Conservation (phyloP, 352 stramenopile species). For the Globisporangium okanoganense region DNA sequence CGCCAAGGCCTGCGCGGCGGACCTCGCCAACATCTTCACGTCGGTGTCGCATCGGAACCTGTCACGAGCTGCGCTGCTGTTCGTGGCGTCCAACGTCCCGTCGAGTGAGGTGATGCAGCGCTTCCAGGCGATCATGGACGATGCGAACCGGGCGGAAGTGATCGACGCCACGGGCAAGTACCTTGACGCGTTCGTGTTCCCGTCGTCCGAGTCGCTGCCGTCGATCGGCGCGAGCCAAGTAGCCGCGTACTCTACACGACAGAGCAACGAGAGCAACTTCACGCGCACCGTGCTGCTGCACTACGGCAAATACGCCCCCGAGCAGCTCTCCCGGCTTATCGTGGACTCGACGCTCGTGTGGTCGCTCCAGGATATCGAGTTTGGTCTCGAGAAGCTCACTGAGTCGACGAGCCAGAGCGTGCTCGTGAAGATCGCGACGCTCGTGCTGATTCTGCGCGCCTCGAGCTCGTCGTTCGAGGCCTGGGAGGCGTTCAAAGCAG, state of each 20-base stretch:
- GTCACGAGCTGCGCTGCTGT: slow-evolving; percentile 58
- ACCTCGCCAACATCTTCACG: slow-evolving; percentile 62
- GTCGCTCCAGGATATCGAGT: slow-evolving; percentile 66
- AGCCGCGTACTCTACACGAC: slow-evolving; percentile 7
- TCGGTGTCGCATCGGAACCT: slow-evolving; percentile 51
- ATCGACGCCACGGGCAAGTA: slow-evolving; percentile 60
- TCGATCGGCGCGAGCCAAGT: slow-evolving; percentile 15
- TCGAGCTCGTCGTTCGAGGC: slow-evolving; percentile 19
- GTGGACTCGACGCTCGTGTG: slow-evolving; percentile 70
- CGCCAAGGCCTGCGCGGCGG: slow-evolving; percentile 56
- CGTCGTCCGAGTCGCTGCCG: slow-evolving; percentile 25
- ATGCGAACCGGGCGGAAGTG: slow-evolving; percentile 44
- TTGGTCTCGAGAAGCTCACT: slow-evolving; percentile 53
- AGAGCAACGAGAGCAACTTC: slow-evolving; percentile 23
- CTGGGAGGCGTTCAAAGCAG: slow-evolving; percentile 24
- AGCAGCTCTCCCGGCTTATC: slow-evolving; percentile 66
- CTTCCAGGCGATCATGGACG: slow-evolving; percentile 44
- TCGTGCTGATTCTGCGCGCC: slow-evolving; percentile 62
- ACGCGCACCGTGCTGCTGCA: slow-evolving; percentile 66
- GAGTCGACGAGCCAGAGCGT: slow-evolving; percentile 42
- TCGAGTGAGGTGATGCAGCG: slow-evolving; percentile 53
- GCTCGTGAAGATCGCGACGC: slow-evolving; percentile 52
- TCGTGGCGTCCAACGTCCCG: slow-evolving; percentile 61
- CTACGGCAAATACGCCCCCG: slow-evolving; percentile 70
- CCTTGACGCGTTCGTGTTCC: slow-evolving; percentile 77